phyloP scores from a whole-genome alignment of 352 stramenopile genomes.

The Phytophthora foliorum region DNA sequence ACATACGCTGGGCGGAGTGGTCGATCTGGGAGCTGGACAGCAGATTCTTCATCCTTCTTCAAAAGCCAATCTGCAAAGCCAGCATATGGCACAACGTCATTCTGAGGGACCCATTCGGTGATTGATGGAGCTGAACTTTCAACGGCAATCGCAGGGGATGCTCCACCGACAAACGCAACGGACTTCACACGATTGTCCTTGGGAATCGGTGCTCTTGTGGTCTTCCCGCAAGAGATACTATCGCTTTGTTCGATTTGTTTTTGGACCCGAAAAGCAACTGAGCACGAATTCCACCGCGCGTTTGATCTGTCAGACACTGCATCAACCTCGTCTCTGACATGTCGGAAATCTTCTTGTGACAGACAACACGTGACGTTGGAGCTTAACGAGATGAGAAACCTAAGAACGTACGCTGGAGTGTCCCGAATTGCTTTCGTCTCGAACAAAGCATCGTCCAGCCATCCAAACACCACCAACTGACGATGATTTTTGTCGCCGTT shows the following conservation, averaged over 20 bases:
- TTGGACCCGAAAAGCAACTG: constrained; percentile 48
- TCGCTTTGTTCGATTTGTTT: constrained; percentile 56
- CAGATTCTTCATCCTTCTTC: constrained; percentile 7
- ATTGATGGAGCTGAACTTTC: constrained; percentile 20
- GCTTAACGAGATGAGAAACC: constrained; percentile 43
- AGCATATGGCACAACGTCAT: background rate
- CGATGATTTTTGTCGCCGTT: background rate
- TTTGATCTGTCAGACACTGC: constrained; percentile 3
- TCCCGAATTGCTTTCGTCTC: constrained; percentile 48
- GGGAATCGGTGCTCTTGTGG: constrained; percentile 9
- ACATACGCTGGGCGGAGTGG: background rate
- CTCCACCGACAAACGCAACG: constrained; percentile 20
- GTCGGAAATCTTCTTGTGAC: constrained; percentile 21
- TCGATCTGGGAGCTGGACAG: background rate
- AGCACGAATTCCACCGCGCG: constrained; percentile 31
- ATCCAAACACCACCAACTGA: constrained; percentile 63
- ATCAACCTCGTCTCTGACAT: constrained; percentile 26
- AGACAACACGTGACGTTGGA: constrained; percentile 38
- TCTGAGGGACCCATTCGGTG: constrained; percentile 10
- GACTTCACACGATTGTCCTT: constrained; percentile 1
- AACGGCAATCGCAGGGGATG: constrained; percentile 22
- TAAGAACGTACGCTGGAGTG: constrained; percentile 67
- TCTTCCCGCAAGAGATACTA: constrained; percentile 22
- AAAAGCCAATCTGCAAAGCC: constrained; percentile 27
- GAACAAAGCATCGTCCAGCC: constrained; percentile 53